These are phyloP conservation scores for Mucor racemosus DNA, from an alignment of 371 early-diverging fungal genomes.

Conservation along the genomic window DNA sequence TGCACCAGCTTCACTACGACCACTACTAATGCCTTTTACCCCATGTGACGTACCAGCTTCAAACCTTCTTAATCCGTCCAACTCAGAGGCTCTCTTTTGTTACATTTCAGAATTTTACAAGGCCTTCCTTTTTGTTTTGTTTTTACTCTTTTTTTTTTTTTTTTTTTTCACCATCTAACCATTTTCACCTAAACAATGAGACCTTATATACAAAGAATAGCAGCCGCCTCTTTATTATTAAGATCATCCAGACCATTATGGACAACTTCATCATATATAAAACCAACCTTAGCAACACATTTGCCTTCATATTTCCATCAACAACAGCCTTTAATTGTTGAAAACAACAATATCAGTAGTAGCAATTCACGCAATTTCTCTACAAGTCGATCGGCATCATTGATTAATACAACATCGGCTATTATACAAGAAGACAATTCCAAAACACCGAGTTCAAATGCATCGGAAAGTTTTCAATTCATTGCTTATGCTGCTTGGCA, in stretches of 20 bases:
- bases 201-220: slow-evolving; percentile 29
- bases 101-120: background rate
- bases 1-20: background rate
- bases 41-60: background rate
- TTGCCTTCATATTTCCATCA: slow-evolving; percentile 21
- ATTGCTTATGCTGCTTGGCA: slow-evolving; percentile 56
- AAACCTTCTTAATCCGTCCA: too few species aligned
- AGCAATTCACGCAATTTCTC: slow-evolving; percentile 8
- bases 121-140: background rate
- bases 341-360: background rate
- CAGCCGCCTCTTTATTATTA: slow-evolving; percentile 26
- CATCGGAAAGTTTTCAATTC: slow-evolving; percentile 41
- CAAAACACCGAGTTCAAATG: background rate
- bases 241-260: slow-evolving; percentile 15
- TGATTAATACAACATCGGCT: slow-evolving; percentile 5
- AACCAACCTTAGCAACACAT: slow-evolving; percentile 7
- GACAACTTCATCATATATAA: slow-evolving; percentile 3
- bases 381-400: slow-evolving; percentile 1
- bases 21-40: background rate
- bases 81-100: background rate
- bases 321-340: background rate
- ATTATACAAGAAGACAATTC: slow-evolving; percentile 7
- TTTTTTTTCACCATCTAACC: too few species aligned
- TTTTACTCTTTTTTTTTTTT: background rate
- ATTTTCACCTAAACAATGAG: slow-evolving; percentile 16